Base-by-base conservation (phyloP, 2,329 filamentous ascomycete species). In the Zymoseptoria brevis region DNA sequence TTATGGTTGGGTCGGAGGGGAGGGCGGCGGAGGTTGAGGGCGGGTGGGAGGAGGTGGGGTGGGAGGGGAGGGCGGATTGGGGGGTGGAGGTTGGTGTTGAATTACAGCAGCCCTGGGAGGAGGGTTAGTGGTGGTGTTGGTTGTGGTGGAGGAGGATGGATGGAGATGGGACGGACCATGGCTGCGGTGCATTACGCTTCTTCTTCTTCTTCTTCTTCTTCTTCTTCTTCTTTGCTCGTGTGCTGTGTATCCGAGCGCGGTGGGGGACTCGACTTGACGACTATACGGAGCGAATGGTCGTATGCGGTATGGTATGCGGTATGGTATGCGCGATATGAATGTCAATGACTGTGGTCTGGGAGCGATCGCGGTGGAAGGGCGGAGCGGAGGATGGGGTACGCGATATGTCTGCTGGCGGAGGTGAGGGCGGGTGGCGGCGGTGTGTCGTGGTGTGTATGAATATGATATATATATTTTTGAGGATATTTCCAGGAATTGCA, bases 111-210 rank as follows among this genome's bases (percentile, higher is more conserved):
- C 56, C 56, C 56, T 57, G 35, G 5, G 16, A 5, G 26, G 19
- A 13, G 45, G 24, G 30, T 24, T 53, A 29, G 19, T 5, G 19
- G 11, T 30, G 21, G n/a, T 19, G 51, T 13, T 24, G 4, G 22
- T 11, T 5, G n/a, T 29, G 19, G 22, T 53, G 53, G 50, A 16
- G 19, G 22, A 24, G 22, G 22, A 5, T 3, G 24, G 48, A 19
- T 4, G 35, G 35, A 45, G 35, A 16, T 49, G 54, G 29, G 16
- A 11, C 45, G 9, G 53, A 56, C 57, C 57, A 59, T 59, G 29
- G 51, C 52, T 58, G 52, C 51, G 26, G 30, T n/a, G 50, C 50
- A 48, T 59, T 54, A 59, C 56, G 53, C 57, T 59, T 52, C 53
- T 4, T 29, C 51, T 30, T 24, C 22, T 41, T 19, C 53, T 41